Percentiles rank a stretch among this genome's conserved stretches.
These are phyloP conservation scores for Pelargonium fulgidum DNA, from an alignment of 441 rosid genomes.

Conservation along the genomic window DNA sequence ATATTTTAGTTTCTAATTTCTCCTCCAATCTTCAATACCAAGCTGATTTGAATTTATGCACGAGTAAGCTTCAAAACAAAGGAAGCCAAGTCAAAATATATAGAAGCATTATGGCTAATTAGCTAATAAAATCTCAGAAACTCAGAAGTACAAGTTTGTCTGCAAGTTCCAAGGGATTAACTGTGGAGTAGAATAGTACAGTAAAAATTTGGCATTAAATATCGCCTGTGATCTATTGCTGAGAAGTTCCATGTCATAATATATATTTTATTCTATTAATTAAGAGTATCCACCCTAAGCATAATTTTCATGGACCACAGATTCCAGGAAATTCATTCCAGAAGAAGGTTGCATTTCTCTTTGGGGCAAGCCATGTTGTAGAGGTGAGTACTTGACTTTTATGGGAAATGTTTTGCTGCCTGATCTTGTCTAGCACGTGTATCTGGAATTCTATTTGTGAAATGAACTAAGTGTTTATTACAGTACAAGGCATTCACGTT, in stretches of 20 bases:
- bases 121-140: not conserved
- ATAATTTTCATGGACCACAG: slow-evolving; percentile 31
- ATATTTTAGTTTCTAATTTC: too few relatives aligned
- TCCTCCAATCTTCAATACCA: too few relatives aligned
- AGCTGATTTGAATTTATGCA: too few relatives aligned
- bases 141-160: not conserved
- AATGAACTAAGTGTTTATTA: not conserved
- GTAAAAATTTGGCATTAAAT: not conserved
- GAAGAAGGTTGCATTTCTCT: slow-evolving; percentile 75
- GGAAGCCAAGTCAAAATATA: too few relatives aligned
- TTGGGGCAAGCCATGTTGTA: slow-evolving; percentile 59
- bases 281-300: not conserved
- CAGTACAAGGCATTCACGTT: not conserved
- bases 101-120: not conserved
- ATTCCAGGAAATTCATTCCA: slow-evolving; percentile 94
- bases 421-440: slow-evolving; percentile 11
- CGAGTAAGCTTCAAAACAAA: too few relatives aligned
- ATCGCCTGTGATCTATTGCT: not conserved
- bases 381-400: slow-evolving; percentile 54
- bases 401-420: slow-evolving; percentile 3
- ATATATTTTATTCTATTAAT: not conserved
- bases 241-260: not conserved
- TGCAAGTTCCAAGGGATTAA: not conserved
- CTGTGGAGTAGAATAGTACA: not conserved
- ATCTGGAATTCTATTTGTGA: slow-evolving; percentile 7